A percentile compares a stretch with the other conserved stretches of the same genome.
Conservation (phyloP, 192 early-diverging fungal species). For the Globomyces pollinis-pini region DNA sequence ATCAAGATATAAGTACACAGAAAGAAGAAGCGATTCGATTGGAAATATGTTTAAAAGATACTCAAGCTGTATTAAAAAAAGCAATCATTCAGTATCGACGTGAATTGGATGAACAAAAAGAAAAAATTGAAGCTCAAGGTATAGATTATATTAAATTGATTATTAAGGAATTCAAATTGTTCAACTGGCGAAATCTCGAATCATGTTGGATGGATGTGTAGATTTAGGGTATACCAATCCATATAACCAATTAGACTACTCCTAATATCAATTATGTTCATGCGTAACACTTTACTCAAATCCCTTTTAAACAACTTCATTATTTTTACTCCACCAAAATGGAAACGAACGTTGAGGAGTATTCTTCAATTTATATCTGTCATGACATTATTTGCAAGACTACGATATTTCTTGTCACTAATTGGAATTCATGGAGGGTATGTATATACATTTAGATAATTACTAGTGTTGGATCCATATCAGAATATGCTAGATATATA, state of each 20-base stretch:
- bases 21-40: background rate
- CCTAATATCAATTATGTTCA: background rate
- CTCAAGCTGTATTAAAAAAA: background rate
- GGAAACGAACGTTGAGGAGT: background rate
- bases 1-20: background rate
- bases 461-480: no score
- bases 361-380: background rate
- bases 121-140: background rate
- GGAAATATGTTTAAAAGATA: conserved; percentile 1
- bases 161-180: conserved; percentile 3
- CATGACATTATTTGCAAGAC: background rate
- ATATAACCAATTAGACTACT: background rate
- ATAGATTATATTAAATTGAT: background rate
- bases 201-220: background rate
- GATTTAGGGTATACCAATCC: background rate
- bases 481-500: no score
- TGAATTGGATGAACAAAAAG: conserved; percentile 10
- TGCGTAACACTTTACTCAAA: background rate
- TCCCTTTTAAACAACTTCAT: background rate
- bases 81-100: conserved; percentile 5
- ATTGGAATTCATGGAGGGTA: conserved; percentile 11
- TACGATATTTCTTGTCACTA: background rate
- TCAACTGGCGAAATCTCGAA: background rate
- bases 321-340: background rate
- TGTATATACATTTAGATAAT: no score